Evolutionary conservation across 768 basidiomycete genomes (phyloP), one percentile per base, ranked within the genome.

Genomic region (Pleurotus djamor): DNA sequence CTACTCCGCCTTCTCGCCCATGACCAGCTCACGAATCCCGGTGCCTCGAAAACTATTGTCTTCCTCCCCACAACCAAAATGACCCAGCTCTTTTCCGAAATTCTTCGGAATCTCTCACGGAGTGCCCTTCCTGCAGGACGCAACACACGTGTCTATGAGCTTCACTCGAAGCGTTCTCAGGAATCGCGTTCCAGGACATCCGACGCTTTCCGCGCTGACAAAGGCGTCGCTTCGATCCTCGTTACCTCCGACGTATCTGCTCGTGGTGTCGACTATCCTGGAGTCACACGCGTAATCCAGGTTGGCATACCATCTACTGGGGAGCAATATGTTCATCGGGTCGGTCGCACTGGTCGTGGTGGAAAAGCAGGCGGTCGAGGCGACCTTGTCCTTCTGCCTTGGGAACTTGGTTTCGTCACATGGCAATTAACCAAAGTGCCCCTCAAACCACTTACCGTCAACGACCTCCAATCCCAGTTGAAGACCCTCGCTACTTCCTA

Each of bases 181-280:
- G 69, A 79, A 0, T 60, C 72, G 14, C 87, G 93, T 33, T 79
- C 82, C 5, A 67, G 65, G 3, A 80, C 85, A 0, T 89, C 89
- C 2, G 77, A 82, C 12, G 54, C 63, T 9, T 96, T 93, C 80
- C 77, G 87, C 58, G n/a, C 61, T 1, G 84, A 88, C 62, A 77
- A 63, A 14, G 68, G 73, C 1, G 77, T 78, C 4, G 81, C 86
- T 0, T 76, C 83, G 2, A 76, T 97, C 34, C 82, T 96, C 54
- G 78, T 97, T 64, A 90, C 87, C 3, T 94, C 93, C 1, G 94
- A 96, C 64, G 87, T 96, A 4, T 94, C 92, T 33, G 92, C 93
- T 17, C 84, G 93, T 59, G 92, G 92, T 13, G 83, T 96, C 48
- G 92, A 96, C 70, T 96, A 96, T 69, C 93, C 93, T 6, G 85